Evolutionary conservation across 148 eudicot species (phyloP), one percentile per base, ranked within the genome.

Genomic region (Chenopodium formosanum): DNA sequence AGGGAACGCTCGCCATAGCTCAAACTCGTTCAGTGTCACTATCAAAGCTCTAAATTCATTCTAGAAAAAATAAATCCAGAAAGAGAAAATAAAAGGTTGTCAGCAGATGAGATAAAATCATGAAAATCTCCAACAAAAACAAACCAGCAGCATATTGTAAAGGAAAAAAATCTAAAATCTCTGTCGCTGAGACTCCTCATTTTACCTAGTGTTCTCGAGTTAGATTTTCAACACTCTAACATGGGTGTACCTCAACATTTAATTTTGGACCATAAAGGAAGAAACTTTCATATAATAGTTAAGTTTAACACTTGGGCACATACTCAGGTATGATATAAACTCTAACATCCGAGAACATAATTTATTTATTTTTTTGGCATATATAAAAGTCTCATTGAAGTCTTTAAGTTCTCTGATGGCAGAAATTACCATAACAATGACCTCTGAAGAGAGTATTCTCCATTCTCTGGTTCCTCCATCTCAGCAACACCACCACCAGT

Each of bases 401-500:
- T 62, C 3, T 17, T 17, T 56, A 44, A 72, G 74, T 52, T 78
- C 64, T 71, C 17, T n/a, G 52, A 80, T 73, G 31, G 69, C 78
- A 74, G 52, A 50, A 68, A 74, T 88, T 92, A 95, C 99, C 99
- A 96, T 48, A 96, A 83, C 48, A 84, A 90, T 50, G 98, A 94
- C 70, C 92, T 89, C 75, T 74, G 76, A 47, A 20, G 78, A 56
- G 78, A 83, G 50, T 73, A 73, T 47, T 68, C 82, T 79, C 74
- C 90, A 53, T 20, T 66, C 70, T 86, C 91, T 53, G 76, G 69
- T 77, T 88, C 86, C 60, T 79, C 88, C 65, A 47, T 66, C 86
- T 96, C 97, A 8, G 84, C 70, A 74, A 85, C 89, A 73, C 97
- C 99, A 76, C 88, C 92, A 78, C 97, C 97, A 79, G 90, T 88